A percentile compares a stretch with the other conserved stretches of the same genome.
Evolutionary conservation across 208 protist genomes (phyloP).

Genomic region (Sergeia podlipaevii): DNA sequence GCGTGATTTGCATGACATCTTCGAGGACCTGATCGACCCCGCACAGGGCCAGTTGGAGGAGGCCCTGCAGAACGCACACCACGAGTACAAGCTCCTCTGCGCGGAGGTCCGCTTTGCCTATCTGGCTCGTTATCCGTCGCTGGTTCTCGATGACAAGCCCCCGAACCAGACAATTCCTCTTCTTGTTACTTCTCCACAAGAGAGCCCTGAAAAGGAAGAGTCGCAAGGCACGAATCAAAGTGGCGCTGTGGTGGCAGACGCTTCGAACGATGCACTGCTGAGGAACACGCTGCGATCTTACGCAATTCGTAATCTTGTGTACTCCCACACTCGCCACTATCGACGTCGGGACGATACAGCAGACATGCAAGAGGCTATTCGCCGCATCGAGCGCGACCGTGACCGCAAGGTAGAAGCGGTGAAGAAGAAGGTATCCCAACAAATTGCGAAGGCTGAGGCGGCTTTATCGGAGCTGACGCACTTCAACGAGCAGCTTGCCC

Average conservation of each 20-base stretch:
- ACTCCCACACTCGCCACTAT: slow-evolving; percentile 26
- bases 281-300: slow-evolving; percentile 20
- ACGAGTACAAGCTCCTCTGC: slow-evolving; percentile 59
- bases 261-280: no score
- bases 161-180: no score
- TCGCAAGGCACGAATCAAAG: no score
- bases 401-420: slow-evolving; percentile 21
- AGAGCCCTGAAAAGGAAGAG: no score
- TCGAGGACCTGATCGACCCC: slow-evolving; percentile 75
- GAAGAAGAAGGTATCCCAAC: slow-evolving; percentile 15
- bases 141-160: neutral
- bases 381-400: slow-evolving; percentile 26
- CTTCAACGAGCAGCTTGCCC: slow-evolving; percentile 42
- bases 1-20: slow-evolving; percentile 56
- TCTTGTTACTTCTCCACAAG: no score
- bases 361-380: slow-evolving; percentile 23
- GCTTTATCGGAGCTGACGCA: slow-evolving; percentile 29
- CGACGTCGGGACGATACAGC: slow-evolving; percentile 29
- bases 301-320: slow-evolving; percentile 23
- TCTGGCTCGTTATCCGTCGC: slow-evolving; percentile 21
- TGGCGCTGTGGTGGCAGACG: no score
- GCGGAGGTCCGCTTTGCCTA: slow-evolving; percentile 73
- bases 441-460: slow-evolving; percentile 24
- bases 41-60: slow-evolving; percentile 46
- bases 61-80: slow-evolving; percentile 26